Evolutionary conservation across 352 stramenopile species (phyloP), one percentile per base, ranked within the genome.

Genomic region (Achlya hypogyna): DNA sequence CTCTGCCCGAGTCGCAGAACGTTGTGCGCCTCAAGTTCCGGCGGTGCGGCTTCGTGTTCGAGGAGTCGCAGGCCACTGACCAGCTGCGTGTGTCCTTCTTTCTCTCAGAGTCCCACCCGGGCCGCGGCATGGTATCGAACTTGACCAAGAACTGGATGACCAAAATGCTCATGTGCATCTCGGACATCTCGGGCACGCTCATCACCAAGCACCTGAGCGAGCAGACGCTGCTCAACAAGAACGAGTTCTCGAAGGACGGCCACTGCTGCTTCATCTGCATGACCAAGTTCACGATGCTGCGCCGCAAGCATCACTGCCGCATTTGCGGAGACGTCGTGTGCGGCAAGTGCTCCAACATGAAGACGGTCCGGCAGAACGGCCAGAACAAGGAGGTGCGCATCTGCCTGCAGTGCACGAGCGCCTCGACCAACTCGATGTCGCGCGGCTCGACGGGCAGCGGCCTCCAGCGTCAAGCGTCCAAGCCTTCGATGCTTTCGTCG

Each of bases 311-410:
- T 65, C 86, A 94, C 71, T 94, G 86, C 69, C 81, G 84, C 40
- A 75, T 94, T 1, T 94, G 86, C 54, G 86, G 84, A 34, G 86
- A 94, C 54, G 82, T 94, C 14, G 81, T 92, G 9, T 94, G 86
- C 67, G 88, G 78, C 75, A 91, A 86, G 53, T 94, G 86, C 69
- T 91, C 81, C 1, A 81, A 93, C 63, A 79, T 91, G 43, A 90
- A 89, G 69, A 87, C 69, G 6, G 60, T 93, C 12, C 82, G 83
- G 20, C 80, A 91, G 42, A 70, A 75, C 27, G 83, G 73, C 34
- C 38, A 82, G 9, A 88, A 78, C 64, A 86, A 84, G 62, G 85
- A 93, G 34, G 75, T 93, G 47, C 83, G 85, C 51, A 70, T 93
- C n/a, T 93, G 85, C 69, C 71, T 75, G 14, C 75, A 86, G 69